phyloP scores from a whole-genome alignment of 345 rosid genomes.

The Salix suchowensis region DNA sequence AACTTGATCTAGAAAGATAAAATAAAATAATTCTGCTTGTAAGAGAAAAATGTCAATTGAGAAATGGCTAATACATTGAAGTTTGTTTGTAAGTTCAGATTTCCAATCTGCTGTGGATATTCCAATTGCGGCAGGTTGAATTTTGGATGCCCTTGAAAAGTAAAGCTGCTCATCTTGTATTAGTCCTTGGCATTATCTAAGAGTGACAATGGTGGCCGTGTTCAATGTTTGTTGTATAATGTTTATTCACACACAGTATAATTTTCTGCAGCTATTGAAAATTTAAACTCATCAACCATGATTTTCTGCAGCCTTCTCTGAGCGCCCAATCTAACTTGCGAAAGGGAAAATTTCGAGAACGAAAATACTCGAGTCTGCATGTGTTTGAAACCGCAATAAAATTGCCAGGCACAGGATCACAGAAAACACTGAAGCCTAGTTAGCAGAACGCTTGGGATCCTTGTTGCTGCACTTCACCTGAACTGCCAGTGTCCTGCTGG shows the following conservation, averaged over 20 bases:
- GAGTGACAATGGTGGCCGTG: neutral
- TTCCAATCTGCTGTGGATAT: neutral
- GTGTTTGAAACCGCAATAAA: neutral
- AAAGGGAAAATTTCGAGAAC: neutral
- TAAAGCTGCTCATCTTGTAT: neutral
- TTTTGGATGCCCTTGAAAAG: neutral
- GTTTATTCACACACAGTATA: neutral
- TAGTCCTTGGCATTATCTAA: neutral
- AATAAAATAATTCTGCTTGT: neutral
- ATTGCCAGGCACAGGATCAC: neutral
- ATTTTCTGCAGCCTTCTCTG: neutral
- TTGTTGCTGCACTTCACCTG: constrained; percentile 56
- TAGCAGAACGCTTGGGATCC: neutral
- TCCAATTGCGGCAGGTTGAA: neutral
- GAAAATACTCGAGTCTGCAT: neutral
- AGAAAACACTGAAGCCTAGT: neutral
- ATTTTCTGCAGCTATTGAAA: neutral
- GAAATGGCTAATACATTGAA: neutral
- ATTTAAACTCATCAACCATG: neutral
- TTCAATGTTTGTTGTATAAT: neutral
- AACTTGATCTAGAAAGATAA: neutral
- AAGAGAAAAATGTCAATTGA: neutral
- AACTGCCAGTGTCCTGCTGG: constrained; percentile 53
- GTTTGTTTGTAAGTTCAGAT: neutral
- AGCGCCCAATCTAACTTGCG: neutral